Evolutionary conservation across 768 basidiomycete genomes (phyloP).

Genomic region (Suillus subaureus): DNA sequence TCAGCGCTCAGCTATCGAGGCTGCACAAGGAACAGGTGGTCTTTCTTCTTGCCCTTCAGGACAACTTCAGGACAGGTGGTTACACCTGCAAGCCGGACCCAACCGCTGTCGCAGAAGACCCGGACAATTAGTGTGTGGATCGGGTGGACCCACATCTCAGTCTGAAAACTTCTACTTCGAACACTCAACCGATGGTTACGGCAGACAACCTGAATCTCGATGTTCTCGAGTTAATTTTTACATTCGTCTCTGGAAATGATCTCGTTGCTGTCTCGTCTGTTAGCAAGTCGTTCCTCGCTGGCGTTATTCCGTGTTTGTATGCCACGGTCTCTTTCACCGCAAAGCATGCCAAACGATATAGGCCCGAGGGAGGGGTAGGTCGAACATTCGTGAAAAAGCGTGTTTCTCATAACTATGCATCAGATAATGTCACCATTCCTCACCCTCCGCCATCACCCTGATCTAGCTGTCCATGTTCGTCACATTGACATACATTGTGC

Average conservation of each 20-base stretch:
- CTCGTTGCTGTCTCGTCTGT: slow-evolving; percentile 65
- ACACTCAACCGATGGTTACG: slow-evolving; percentile 51
- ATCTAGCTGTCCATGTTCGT: slow-evolving; percentile 59
- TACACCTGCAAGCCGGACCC: neutral
- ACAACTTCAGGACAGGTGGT: too few species aligned
- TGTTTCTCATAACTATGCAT: neutral
- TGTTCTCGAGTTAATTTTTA: slow-evolving; percentile 70
- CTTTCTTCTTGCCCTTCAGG: neutral
- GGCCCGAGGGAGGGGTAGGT: slow-evolving; percentile 31
- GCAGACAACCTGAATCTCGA: slow-evolving; percentile 72
- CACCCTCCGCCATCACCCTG: slow-evolving; percentile 51
- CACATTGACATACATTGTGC: slow-evolving; percentile 57
- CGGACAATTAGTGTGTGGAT: too few species aligned
- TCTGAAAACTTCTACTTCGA: neutral
- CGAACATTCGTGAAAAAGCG: slow-evolving; percentile 20
- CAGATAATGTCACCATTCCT: slow-evolving; percentile 62
- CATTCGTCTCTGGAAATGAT: slow-evolving; percentile 51
- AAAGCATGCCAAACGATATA: slow-evolving; percentile 61
- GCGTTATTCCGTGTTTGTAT: slow-evolving; percentile 66
- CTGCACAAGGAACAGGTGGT: neutral
- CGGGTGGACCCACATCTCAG: neutral
- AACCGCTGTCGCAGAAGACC: neutral
- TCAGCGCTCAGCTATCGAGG: neutral
- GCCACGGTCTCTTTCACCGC: slow-evolving; percentile 54
- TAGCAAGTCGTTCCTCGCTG: slow-evolving; percentile 65